Base-by-base conservation (phyloP, 352 stramenopile species). In the Pythium pyrilobum region DNA sequence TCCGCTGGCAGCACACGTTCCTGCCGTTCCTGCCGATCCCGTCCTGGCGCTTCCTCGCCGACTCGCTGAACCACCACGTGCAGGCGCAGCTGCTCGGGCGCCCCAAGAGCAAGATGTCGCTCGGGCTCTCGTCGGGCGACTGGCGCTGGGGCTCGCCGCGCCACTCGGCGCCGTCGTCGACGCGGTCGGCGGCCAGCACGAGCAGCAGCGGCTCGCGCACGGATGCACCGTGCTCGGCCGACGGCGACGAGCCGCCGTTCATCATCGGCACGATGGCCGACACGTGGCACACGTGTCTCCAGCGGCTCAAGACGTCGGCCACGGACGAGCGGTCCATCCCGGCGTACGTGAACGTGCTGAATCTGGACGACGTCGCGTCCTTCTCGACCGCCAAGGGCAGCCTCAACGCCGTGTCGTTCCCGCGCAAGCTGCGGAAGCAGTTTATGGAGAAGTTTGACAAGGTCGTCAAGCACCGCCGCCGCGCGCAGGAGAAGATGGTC, bases 1-100 rank as follows among this genome's bases (percentile, higher is more conserved):
- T 95, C 52, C 65, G 54, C 21, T 95, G 84, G 84, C 77, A 87
- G 38, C 79, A 89, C 57, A 87, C 77, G 20, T 86, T 88, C 40
- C 42, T 90, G 5, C 81, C 84, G 23, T 92, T 90, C 46, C 53
- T 92, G 8, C 78, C 81, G 11, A 71, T 89, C 13, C 62, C 80
- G 23, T 91, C 80, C 3, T 90, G 81, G 74, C 66, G 69, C 20
- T 89, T 88, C 46, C 55, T 92, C 21, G 66, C 77, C 12, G 81
- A 95, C 47, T 59, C 75, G 37, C 52, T 83, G 25, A 71, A 77
- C 34, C 67, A 77, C 23, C 81, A 87, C 51, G 64, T 76, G 23
- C 64, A 83, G 29, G 56, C 71, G 16, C 76, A 89, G 47, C 40
- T 76, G 3, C 68, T 71, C 27, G 56, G 72, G 45, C 77, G 73